Base-by-base conservation (phyloP, 371 early-diverging fungal genomes). In the Mortierella polycephala region DNA sequence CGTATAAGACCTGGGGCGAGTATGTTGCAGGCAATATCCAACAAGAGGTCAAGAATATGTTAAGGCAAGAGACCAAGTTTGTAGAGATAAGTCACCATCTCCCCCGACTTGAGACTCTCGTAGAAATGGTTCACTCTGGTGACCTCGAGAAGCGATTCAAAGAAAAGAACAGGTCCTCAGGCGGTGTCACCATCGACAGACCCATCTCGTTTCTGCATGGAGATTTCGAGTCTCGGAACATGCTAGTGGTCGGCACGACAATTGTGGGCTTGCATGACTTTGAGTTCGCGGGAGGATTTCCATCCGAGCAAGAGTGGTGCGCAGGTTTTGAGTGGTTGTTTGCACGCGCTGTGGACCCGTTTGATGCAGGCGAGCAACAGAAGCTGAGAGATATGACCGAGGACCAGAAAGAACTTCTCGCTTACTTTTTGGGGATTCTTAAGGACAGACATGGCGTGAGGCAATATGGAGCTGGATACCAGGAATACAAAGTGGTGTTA, bases 241-340 rank as follows among this genome's bases (percentile, higher is more conserved):
- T 76, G 52, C 57, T 76, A 5, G 71, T 76, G 5, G 68, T 64
- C 7, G 77, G 71, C 3, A 67, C 63, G 18, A 41, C 55, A 44
- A 55, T 76, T 5, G 45, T 59, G 5, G 77, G 77, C 14, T 47
- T 76, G 10, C 71, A 63, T 9, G 77, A 76, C 45, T 71, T 76
- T 41, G 77, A 76, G 64, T 76, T 76, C 57, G 71, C 77, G 18
- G 77, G 77, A 5, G 77, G 62, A 7, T 76, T 71, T 42, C 77
- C 77, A 1, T 67, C 72, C 0, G 79, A 77, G 51, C 68, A 77
- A n/a, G 79, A 77, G 41, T 77, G 79, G 79, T 77, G 79, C 20
- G 72, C 68, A 4, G 71, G 72, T 1, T 62, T 77, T 18, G 79
- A 71, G 40, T 71, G 79, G 71, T 49, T 77, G 10, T 71, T 64